Base-by-base conservation (phyloP, 75 land plant genomes). In the Azolla pinnata region DNA sequence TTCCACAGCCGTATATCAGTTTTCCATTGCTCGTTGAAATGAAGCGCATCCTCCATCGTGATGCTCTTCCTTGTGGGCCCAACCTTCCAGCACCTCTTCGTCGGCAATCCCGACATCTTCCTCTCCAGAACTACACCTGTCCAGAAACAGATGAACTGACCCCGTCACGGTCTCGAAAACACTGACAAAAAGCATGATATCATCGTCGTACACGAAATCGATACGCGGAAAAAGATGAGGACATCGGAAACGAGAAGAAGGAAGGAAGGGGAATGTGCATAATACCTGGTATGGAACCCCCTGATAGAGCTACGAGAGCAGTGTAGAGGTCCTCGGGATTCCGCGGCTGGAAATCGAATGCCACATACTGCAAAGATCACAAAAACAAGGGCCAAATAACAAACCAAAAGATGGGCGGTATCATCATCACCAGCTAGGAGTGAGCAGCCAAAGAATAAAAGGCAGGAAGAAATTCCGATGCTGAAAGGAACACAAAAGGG, bases 41-140 rank as follows among this genome's bases (percentile, higher is more conserved):
- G 51, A 26, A 54, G 29, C 1, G 79, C 83, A 53, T 51, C 61
- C 25, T 77, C 68, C 27, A 74, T 17, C 18, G 56, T 31, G 54
- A 75, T 24, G 21, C 29, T 57, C 16, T 62, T 21, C 19, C 45
- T 29, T 16, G 66, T 71, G 25, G 19, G 60, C 33, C 83, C 88
- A 54, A 80, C 76, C 54, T 60, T 65, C 83, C 78, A 80, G 31
- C 79, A 75, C 51, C 79, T 78, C 9, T n/a, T 67, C 14, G 21
- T 66, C 0, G 84, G 88, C 24, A 85, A 35, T 60, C 57, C 78
- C 56, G 60, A 21, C 53, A 85, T 23, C 21, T 74, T 77, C 56
- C 77, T 71, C 53, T 74, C 63, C 44, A 45, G 61, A n/a, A 74
- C 67, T 5, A 74, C 33, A 7, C 77, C 77, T 74, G 56, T 14